Conservation (phyloP, 306 rosid species). For the Vigna trinervia region DNA sequence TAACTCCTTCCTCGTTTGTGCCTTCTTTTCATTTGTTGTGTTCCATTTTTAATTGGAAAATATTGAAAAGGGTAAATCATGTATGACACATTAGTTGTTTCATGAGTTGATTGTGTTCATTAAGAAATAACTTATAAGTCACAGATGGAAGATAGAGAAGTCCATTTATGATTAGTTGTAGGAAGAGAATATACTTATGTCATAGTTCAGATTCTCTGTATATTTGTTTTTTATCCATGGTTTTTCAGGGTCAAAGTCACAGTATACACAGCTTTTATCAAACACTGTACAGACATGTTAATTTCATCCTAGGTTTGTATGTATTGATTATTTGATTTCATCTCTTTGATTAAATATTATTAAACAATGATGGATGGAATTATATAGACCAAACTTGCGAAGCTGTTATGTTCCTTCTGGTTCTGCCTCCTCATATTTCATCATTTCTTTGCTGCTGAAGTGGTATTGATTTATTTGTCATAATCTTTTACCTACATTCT, state of each 20-base stretch:
- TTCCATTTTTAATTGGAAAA: neutral
- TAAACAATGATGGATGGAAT: constrained; percentile 33
- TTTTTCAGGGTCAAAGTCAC: neutral
- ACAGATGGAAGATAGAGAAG: constrained; percentile 28
- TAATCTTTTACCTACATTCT: constrained; percentile 18
- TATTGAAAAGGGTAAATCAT: neutral
- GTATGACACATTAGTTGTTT: constrained; percentile 15
- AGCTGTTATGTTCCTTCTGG: constrained; percentile 10
- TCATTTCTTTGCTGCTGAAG: constrained; percentile 21
- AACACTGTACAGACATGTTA: constrained; percentile 24
- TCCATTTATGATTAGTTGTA: constrained; percentile 9
- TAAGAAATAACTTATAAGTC: constrained; percentile 20
- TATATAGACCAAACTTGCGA: neutral
- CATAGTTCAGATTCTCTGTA: constrained; percentile 10
- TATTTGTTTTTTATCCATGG: neutral
- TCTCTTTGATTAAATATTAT: constrained; percentile 21
- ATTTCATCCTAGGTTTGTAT: neutral
- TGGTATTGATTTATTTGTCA: constrained; percentile 2
- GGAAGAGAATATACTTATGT: constrained; percentile 2
- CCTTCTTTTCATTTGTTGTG: constrained; percentile 28
- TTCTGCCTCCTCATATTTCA: neutral
- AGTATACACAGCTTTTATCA: constrained; percentile 4
- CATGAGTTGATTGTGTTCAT: constrained; percentile 4
- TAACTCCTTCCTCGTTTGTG: constrained; percentile 15
- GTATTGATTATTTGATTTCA: constrained; percentile 14